Evolutionary conservation across 495 filamentous ascomycete genomes (phyloP), one percentile per base, ranked within the genome.

Genomic region (Astrothelium macrocarpum): DNA sequence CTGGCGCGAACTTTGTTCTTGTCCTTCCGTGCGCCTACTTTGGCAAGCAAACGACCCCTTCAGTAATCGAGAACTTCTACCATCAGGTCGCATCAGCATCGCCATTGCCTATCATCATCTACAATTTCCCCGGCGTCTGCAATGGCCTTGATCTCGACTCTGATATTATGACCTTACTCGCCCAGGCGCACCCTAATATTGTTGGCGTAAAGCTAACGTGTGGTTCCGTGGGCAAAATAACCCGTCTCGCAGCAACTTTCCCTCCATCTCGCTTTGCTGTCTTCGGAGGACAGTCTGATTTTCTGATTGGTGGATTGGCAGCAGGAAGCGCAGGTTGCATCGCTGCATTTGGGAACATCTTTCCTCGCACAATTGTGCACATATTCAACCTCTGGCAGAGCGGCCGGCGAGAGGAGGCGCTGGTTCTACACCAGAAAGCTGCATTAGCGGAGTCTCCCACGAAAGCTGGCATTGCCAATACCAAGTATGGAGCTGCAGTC

Each of bases 121-220:
- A 89, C 70, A 89, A 90, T 68, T 89, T 89, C 75, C 86, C 86
- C 0, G 85, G 79, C 3, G 86, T 89, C 14, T 87, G 84, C 71
- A 89, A 89, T 64, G 86, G 86, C 14, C 75, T 90, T 0, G 87
- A 90, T 64, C 68, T 89, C 32, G 84, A 87, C 66, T 86, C 82
- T 1, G 83, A 83, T 31, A 79, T 79, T 0, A 84, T 90, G 26
- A 71, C 80, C 0, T 70, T 72, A 2, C 78, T 90, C 20, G 82
- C 80, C 0, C 71, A 73, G 7, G 61, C 69, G 16, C 77, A 83
- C 49, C 66, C 74, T 10, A 84, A 84, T 56, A 79, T 84, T 32
- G 82, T 84, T 1, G 87, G 87, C 42, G 82, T 86, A 3, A 90
- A 90, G 67, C 72, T 90, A 53, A 88, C 86, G 23, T 89, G 86